These are phyloP conservation scores for Platismatia glauca DNA, from an alignment of 495 filamentous ascomycete species.

Conservation along the genomic window DNA sequence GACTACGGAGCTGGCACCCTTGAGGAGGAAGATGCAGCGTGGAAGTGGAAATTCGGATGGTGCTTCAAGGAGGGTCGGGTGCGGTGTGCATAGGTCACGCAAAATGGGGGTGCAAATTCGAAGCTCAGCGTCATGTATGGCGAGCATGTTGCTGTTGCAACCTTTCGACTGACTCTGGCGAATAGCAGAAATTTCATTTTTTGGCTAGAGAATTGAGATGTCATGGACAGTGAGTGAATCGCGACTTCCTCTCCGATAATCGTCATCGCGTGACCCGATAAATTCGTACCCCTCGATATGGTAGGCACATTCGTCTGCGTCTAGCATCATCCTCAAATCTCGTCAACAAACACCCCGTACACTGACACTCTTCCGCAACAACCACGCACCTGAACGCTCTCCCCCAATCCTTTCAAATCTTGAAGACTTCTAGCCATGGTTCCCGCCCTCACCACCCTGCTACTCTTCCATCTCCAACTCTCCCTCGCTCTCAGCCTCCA, in stretches of 20 bases:
- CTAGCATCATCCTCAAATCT: neutral
- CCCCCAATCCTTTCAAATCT: neutral
- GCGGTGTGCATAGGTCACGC: neutral
- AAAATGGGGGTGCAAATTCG: neutral
- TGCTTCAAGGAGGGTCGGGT: neutral
- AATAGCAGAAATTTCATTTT: neutral
- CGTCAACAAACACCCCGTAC: neutral
- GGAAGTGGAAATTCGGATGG: neutral
- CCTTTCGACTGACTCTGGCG: no score
- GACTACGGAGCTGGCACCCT: neutral
- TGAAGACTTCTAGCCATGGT: neutral
- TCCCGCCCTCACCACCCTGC: neutral
- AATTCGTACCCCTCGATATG: neutral
- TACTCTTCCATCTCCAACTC: neutral
- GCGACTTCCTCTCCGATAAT: neutral
- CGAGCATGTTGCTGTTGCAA: neutral
- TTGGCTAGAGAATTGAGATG: neutral
- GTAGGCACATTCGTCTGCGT: neutral
- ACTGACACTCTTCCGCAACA: neutral
- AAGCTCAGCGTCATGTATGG: neutral
- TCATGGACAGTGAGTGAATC: neutral
- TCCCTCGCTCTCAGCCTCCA: neutral
- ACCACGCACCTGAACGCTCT: neutral
- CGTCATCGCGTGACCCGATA: neutral
- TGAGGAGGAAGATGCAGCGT: neutral